Evolutionary conservation across 441 rosid species (phyloP).

Genomic region (Gossypium gossypioides): DNA sequence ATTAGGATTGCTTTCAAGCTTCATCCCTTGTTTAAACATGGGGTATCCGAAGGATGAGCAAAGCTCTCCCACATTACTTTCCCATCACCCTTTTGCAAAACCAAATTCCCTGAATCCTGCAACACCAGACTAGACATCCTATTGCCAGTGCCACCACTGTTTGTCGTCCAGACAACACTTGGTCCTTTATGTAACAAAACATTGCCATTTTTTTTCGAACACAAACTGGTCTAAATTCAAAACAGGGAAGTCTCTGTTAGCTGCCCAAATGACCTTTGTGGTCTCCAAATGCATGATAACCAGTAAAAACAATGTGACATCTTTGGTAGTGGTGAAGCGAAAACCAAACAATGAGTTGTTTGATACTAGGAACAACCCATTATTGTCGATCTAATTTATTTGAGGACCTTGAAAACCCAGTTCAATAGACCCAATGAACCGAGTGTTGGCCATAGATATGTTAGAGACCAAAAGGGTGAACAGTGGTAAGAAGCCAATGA

Average conservation of each 20-base stretch:
- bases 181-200: slow-evolving; percentile 39
- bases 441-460: too few relatives aligned
- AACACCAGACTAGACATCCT: slow-evolving; percentile 55
- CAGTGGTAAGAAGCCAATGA: too few relatives aligned
- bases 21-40: slow-evolving; percentile 54
- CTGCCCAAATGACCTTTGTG: slow-evolving; percentile 49
- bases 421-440: too few relatives aligned
- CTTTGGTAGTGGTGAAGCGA: neutral
- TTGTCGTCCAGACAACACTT: slow-evolving; percentile 42
- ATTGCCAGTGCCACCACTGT: slow-evolving; percentile 34
- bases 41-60: slow-evolving; percentile 65
- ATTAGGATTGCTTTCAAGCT: slow-evolving; percentile 44
- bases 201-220: slow-evolving; percentile 44
- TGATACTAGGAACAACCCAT: too few relatives aligned
- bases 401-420: too few relatives aligned
- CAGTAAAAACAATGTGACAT: slow-evolving; percentile 39
- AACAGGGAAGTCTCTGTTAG: slow-evolving; percentile 62
- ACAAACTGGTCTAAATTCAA: slow-evolving; percentile 45
- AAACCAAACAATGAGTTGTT: too few relatives aligned
- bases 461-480: too few relatives aligned
- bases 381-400: too few relatives aligned
- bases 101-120: slow-evolving; percentile 73
- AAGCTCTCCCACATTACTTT: slow-evolving; percentile 71
- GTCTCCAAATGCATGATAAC: slow-evolving; percentile 39
- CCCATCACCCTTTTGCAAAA: slow-evolving; percentile 35